These are phyloP conservation scores for Mycena albidolilacea DNA, from an alignment of 768 basidiomycete species.

Conservation along the genomic window DNA sequence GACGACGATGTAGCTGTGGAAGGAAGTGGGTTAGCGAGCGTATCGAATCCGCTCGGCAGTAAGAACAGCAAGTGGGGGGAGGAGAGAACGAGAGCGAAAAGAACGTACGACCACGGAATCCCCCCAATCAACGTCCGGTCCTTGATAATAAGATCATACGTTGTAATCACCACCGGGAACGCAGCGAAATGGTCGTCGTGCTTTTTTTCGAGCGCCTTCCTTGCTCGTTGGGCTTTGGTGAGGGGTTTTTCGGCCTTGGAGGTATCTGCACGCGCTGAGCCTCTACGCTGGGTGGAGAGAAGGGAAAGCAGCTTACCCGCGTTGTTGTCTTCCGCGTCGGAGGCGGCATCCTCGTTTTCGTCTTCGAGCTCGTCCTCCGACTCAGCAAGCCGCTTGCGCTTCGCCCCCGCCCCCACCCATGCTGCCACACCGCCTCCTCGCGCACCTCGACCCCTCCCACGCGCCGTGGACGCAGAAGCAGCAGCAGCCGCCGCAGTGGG, in stretches of 20 bases:
- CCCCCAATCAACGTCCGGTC: conserved; percentile 60
- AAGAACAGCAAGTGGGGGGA: background rate
- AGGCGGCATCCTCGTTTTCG: conserved; percentile 9
- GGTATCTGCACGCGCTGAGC: no score
- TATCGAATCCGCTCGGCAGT: no score
- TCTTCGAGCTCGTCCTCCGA: conserved; percentile 31
- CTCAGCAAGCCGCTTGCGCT: conserved; percentile 32
- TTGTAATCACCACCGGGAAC: conserved; percentile 91
- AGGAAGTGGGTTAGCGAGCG: background rate
- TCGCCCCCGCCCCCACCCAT: conserved; percentile 37
- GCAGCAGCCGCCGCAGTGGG: background rate
- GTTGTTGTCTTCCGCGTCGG: background rate
- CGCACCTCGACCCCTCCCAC: background rate
- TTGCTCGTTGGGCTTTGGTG: conserved; percentile 17
- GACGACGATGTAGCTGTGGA: conserved; percentile 78
- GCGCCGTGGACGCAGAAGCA: background rate
- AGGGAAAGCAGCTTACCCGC: background rate
- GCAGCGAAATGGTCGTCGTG: conserved; percentile 24
- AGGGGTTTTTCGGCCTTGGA: background rate
- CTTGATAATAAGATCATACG: conserved; percentile 93
- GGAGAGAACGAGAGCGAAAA: background rate
- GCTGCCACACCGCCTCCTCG: conserved; percentile 2
- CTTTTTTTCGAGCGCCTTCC: conserved; percentile 21
- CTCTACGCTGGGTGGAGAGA: no score
- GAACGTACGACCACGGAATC: conserved; percentile 47